Evolutionary conservation across 352 stramenopile genomes (phyloP).

Genomic region (Pelagophyceae sp.): DNA sequence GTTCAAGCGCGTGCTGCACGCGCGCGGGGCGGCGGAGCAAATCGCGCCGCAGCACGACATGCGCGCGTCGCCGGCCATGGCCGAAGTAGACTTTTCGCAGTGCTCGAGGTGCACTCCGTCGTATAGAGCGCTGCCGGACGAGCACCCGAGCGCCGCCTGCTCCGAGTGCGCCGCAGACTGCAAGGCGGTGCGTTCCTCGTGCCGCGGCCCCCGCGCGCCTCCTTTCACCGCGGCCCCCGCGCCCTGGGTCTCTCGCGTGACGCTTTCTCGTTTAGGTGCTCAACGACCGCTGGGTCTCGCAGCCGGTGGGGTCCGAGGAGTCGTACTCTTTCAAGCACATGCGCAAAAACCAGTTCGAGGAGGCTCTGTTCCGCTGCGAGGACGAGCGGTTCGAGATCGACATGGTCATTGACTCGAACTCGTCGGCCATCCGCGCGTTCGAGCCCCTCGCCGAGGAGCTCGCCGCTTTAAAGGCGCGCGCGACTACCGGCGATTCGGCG

Average conservation of each 20-base stretch:
- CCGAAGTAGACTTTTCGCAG: conserved; percentile 11
- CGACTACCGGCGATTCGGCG: background rate
- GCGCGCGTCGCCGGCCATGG: conserved; percentile 48
- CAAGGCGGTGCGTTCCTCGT: background rate
- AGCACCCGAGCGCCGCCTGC: conserved; percentile 92
- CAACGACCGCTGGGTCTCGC: conserved; percentile 92
- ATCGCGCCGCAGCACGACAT: conserved; percentile 53
- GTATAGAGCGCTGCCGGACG: conserved; percentile 90
- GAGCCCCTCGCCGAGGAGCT: conserved; percentile 91
- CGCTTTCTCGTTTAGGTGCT: conserved; percentile 71
- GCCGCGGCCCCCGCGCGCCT: no score
- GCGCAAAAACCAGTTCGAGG: conserved; percentile 97
- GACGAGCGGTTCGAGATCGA: conserved; percentile 94
- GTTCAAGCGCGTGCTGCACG: background rate
- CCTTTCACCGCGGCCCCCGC: background rate
- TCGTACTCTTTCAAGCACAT: conserved; percentile 89
- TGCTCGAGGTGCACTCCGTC: conserved; percentile 61
- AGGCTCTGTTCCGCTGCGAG: conserved; percentile 96
- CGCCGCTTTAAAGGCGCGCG: conserved; percentile 52
- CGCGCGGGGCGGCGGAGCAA: background rate
- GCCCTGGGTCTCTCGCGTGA: background rate
- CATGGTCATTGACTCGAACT: conserved; percentile 93
- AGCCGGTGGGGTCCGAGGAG: conserved; percentile 95
- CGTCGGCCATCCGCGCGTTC: conserved; percentile 82
- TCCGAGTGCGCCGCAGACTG: conserved; percentile 71